These are phyloP conservation scores for Aspergillus leporis DNA, from an alignment of 495 filamentous ascomycete species.

Conservation along the genomic window DNA sequence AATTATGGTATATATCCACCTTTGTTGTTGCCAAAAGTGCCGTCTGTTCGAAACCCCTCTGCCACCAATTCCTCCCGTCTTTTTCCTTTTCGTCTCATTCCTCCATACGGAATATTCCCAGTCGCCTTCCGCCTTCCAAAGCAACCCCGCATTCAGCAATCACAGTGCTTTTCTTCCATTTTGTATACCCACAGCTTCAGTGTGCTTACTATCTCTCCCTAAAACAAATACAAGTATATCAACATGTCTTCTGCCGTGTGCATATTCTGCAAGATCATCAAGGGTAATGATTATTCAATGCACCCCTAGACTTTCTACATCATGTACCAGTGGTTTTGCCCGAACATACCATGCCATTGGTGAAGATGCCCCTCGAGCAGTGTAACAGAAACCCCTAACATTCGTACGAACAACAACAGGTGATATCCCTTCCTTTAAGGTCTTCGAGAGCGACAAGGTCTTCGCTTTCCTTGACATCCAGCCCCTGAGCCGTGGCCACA, in stretches of 20 bases:
- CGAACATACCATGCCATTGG: background rate
- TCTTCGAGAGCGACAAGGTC: conserved; percentile 90
- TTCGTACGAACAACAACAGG: conserved; percentile 47
- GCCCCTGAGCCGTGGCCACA: conserved; percentile 81
- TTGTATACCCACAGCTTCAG: background rate
- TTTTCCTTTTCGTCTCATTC: conserved; percentile 9
- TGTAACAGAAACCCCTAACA: conserved; percentile 8
- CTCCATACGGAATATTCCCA: conserved; percentile 4
- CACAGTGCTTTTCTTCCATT: conserved; percentile 3
- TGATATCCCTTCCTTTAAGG: conserved; percentile 93
- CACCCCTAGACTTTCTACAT: background rate
- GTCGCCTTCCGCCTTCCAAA: conserved; percentile 12
- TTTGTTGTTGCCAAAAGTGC: background rate
- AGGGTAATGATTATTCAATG: conserved; percentile 58
- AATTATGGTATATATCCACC: conserved; percentile 19
- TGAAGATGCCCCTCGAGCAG: background rate
- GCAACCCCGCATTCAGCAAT: conserved; percentile 17
- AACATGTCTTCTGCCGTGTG: conserved; percentile 62
- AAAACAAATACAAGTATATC: background rate
- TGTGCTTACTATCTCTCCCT: background rate
- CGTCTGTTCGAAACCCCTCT: conserved; percentile 30
- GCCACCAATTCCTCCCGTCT: conserved; percentile 13
- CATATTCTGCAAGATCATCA: conserved; percentile 98
- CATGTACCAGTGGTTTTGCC: background rate
- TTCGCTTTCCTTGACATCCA: conserved; percentile 97